Conservation (phyloP, 1,139 yeast genomes). For the Nakaseomyces kungkrabaensis region DNA sequence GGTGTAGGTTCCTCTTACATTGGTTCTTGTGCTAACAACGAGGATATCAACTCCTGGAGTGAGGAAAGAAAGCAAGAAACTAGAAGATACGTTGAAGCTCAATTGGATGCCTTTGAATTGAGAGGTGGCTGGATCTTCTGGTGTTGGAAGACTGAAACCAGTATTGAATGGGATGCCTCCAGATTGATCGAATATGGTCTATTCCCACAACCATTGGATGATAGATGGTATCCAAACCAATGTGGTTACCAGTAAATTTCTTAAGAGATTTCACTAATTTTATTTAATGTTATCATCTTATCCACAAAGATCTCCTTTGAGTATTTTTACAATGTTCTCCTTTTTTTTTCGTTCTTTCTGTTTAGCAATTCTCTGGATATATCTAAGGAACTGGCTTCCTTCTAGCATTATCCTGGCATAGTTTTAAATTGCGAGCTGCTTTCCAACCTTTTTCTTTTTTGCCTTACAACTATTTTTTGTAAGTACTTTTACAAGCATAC, state of each 20-base stretch:
- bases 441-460: too few species aligned
- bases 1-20: constrained; percentile 37
- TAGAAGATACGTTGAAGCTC: constrained; percentile 76
- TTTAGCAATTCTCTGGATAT: too few species aligned
- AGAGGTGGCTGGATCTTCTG: constrained; percentile 83
- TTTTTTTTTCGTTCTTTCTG: neutral
- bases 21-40: constrained; percentile 57
- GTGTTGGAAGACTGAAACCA: constrained; percentile 83
- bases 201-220: constrained; percentile 70
- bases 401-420: neutral
- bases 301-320: neutral
- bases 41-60: constrained; percentile 53
- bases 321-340: neutral
- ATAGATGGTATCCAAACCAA: constrained; percentile 60
- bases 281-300: too few species aligned
- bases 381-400: neutral
- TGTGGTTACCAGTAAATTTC: constrained; percentile 32
- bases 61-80: constrained; percentile 45
- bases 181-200: constrained; percentile 47
- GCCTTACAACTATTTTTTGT: too few species aligned
- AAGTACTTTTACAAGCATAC: too few species aligned
- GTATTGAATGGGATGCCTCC: constrained; percentile 80
- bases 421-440: too few species aligned
- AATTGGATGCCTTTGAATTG: constrained; percentile 70
- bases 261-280: too few species aligned